Evolutionary conservation across 139 green algal genomes (phyloP).

Genomic region (Edaphochlamys debaryana): DNA sequence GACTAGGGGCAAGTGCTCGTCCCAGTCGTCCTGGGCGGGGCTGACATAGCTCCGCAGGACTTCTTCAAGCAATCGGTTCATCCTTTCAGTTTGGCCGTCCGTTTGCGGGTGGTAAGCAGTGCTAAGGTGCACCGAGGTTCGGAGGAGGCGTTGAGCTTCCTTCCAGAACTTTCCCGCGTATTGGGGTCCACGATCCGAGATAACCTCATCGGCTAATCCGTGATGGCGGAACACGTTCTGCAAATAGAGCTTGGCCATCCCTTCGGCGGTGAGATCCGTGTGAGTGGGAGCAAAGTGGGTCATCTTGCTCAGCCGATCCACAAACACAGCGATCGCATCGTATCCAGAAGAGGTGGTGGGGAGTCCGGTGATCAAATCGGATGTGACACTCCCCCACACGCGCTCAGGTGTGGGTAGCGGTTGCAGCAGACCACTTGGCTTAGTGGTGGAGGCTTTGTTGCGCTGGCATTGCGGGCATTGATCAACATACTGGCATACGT

Average conservation of each 20-base stretch:
- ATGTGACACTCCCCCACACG: not conserved
- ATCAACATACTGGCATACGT: not conserved
- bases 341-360: constrained; percentile 28
- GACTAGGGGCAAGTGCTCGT: constrained; percentile 37
- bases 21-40: constrained; percentile 61
- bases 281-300: constrained; percentile 38
- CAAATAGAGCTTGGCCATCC: constrained; percentile 46
- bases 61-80: constrained; percentile 68
- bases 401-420: not conserved
- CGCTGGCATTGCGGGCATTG: constrained; percentile 1
- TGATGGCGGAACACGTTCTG: constrained; percentile 40
- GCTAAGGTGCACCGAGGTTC: not conserved
- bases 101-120: constrained; percentile 39
- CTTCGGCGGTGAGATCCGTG: not conserved
- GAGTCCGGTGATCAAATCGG: constrained; percentile 36
- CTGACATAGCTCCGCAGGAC: constrained; percentile 58
- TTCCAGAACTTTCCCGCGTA: constrained; percentile 52
- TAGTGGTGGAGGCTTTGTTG: not conserved
- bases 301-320: constrained; percentile 61
- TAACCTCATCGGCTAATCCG: constrained; percentile 39
- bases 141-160: not conserved
- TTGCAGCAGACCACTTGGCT: not conserved
- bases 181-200: constrained; percentile 50
- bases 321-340: constrained; percentile 47
- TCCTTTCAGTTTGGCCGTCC: constrained; percentile 77